Evolutionary conservation across 2,329 filamentous ascomycete species (phyloP), one percentile per base, ranked within the genome.

Genomic region (Penicillium occitanis): DNA sequence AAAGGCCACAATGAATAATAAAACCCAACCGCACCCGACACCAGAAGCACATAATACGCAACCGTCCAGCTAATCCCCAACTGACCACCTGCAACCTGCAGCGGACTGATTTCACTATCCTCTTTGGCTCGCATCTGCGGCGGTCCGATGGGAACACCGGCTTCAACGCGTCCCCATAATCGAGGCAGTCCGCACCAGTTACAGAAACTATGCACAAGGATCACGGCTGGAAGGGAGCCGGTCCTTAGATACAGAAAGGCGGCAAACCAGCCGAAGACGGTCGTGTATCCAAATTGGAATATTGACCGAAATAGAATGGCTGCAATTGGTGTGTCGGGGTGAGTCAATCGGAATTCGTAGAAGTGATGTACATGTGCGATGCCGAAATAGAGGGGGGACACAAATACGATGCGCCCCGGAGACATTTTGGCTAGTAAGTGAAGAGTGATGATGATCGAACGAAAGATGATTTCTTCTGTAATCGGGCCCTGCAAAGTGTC

Each of bases 321-420:
- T 0, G 84, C 70, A 13, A 89, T 74, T 0, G 91, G 86, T 1
- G 90, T 88, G 68, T 87, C 83, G 8, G 92, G 91, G 72, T 96
- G 88, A 1, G 90, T 91, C 66, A 96, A 83, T 65, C 90, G 86
- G 78, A 96, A 97, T 80, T 98, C 95, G 81, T 97, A 96, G 77
- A 96, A 92, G 80, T 99, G 95, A 79, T 99, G 94, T 58, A 96
- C 79, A 79, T 99, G 95, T 7, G 95, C 93, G 53, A 97, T 88
- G 61, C 94, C 94, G 75, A 98, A 98, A 76, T 97, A 90, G 11
- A 97, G 81, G 6, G 94, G 94, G 1, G 92, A 91, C 11, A 92
- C 81, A 79, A 96, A 92, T 73, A 96, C 86, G 69, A 91, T 92
- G 2, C 73, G 80, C 3, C 75, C 74, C 0, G 81, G 76, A 51